Percentiles rank a stretch among this genome's conserved stretches.
phyloP scores from a whole-genome alignment of 176 grass and related monocot genomes.

The Rhynchospora pubera region DNA sequence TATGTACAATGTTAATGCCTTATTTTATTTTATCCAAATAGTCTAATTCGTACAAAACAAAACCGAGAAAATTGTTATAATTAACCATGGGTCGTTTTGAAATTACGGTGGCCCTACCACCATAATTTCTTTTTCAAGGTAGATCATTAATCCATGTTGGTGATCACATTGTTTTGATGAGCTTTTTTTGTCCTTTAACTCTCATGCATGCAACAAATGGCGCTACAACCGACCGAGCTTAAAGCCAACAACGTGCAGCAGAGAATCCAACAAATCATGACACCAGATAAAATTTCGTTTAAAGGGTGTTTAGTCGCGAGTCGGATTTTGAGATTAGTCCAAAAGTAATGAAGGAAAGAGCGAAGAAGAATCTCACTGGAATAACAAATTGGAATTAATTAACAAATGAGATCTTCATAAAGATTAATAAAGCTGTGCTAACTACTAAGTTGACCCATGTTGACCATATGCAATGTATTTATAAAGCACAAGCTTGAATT shows the following conservation, averaged over 20 bases:
- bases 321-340: background rate
- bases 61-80: background rate
- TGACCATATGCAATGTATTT: background rate
- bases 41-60: background rate
- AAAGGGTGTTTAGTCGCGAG: background rate
- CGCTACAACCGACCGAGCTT: background rate
- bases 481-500: background rate
- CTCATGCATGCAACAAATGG: background rate
- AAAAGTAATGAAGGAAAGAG: conserved; percentile 7
- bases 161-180: background rate
- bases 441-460: background rate
- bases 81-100: background rate
- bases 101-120: background rate
- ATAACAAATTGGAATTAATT: background rate
- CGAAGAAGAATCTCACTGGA: conserved; percentile 4
- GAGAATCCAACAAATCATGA: conserved; percentile 6
- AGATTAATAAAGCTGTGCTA: conserved; percentile 5
- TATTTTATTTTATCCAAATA: background rate
- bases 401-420: background rate
- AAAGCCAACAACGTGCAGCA: background rate
- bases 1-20: background rate
- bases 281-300: background rate
- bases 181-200: background rate
- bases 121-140: background rate
- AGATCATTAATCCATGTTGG: conserved; percentile 14